Conservation (phyloP, 495 filamentous ascomycete species). For the Xylaria venustula region DNA sequence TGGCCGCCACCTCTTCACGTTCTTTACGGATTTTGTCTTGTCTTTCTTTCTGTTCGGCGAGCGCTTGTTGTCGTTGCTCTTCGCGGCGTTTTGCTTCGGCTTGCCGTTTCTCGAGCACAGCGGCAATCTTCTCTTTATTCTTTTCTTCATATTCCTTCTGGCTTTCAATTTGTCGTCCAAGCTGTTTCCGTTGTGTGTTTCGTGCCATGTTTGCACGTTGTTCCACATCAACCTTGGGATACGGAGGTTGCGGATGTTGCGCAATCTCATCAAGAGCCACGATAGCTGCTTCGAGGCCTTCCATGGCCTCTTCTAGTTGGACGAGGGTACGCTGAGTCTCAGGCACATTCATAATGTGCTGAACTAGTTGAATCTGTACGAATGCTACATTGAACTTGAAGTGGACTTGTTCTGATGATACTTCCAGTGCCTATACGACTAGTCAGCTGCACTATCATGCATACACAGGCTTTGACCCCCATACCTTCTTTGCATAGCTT, state of each 20-base stretch:
- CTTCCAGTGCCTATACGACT: conserved; percentile 60
- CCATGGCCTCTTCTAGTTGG: conserved; percentile 73
- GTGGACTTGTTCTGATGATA: conserved; percentile 79
- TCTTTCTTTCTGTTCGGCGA: conserved; percentile 65
- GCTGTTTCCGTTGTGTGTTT: conserved; percentile 87
- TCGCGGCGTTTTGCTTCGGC: conserved; percentile 72
- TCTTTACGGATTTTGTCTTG: conserved; percentile 79
- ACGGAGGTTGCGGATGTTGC: conserved; percentile 78
- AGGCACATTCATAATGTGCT: conserved; percentile 68
- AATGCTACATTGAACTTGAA: conserved; percentile 98
- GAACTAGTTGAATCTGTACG: conserved; percentile 89
- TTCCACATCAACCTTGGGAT: conserved; percentile 84
- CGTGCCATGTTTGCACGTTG: conserved; percentile 94
- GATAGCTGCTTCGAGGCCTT: conserved; percentile 89
- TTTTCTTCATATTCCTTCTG: conserved; percentile 92
- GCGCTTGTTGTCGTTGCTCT: conserved; percentile 63
- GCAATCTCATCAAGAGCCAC: conserved; percentile 77
- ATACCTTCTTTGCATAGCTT: conserved; percentile 77
- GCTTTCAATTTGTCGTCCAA: conserved; percentile 76
- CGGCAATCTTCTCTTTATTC: conserved; percentile 78
- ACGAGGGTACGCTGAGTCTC: conserved; percentile 73
- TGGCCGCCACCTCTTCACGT: conserved; percentile 71
- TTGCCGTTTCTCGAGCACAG: conserved; percentile 73
- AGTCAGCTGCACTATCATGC: conserved; percentile 22
- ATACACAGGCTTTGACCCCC: conserved; percentile 8